phyloP scores from a whole-genome alignment of 1,139 yeast genomes.

The Taphrina communis region DNA sequence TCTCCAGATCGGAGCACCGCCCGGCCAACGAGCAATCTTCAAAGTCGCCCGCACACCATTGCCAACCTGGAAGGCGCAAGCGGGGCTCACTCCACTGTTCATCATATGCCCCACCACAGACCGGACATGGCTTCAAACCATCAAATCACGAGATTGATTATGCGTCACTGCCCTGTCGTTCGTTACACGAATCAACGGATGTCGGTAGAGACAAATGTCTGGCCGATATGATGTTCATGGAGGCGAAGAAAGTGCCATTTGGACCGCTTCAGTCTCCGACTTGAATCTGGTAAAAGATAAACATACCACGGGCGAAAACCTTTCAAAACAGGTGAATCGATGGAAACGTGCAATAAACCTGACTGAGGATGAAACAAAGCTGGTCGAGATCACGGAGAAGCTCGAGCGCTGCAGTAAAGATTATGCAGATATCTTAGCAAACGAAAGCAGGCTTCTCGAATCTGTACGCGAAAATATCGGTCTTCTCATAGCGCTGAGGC shows the following conservation, averaged over 20 bases:
- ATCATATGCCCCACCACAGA: no score
- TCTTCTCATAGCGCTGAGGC: slow-evolving; percentile 45
- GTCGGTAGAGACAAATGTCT: not conserved
- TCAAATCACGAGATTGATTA: no score
- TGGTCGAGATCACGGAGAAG: slow-evolving; percentile 25
- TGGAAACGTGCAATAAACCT: slow-evolving; percentile 2
- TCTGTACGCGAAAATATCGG: slow-evolving; percentile 46
- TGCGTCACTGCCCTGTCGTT: no score
- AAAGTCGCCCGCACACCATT: no score
- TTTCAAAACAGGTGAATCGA: slow-evolving; percentile 18
- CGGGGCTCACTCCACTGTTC: slow-evolving; percentile 5
- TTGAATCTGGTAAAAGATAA: slow-evolving; percentile 26
- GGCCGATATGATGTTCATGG: slow-evolving; percentile 26
- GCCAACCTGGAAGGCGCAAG: not conserved
- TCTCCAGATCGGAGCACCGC: no score
- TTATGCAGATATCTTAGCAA: slow-evolving; percentile 15
- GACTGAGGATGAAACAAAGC: slow-evolving; percentile 18
- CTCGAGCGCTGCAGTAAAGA: slow-evolving; percentile 29
- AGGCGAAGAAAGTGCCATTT: slow-evolving; percentile 36
- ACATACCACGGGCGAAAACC: slow-evolving; percentile 30
- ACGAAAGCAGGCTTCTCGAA: slow-evolving; percentile 43
- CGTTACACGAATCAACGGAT: not conserved
- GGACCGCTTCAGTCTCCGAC: slow-evolving; percentile 32
- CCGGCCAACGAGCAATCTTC: no score
- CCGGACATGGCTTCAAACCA: no score